Evolutionary conservation across 768 basidiomycete genomes (phyloP).

Genomic region (Cyclocybe cylindracea): DNA sequence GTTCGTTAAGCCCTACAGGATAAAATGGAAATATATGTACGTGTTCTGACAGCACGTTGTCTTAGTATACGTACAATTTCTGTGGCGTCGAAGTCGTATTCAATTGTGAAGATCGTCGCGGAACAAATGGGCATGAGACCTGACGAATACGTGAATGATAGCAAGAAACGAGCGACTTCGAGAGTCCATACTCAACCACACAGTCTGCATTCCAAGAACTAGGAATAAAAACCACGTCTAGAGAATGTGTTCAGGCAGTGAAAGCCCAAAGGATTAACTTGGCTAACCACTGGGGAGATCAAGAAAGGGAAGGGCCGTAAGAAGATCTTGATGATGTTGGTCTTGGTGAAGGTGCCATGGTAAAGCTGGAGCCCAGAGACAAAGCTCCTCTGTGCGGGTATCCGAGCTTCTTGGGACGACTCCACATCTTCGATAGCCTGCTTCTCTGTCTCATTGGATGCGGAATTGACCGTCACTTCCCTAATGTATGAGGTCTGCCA

Average conservation of each 20-base stretch:
- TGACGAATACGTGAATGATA: constrained; percentile 8
- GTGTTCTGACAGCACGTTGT: neutral
- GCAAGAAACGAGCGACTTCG: neutral
- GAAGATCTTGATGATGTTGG: constrained; percentile 35
- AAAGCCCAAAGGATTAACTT: neutral
- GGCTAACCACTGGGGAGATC: constrained; percentile 40
- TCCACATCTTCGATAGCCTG: constrained; percentile 17
- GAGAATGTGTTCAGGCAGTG: neutral
- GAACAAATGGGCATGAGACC: constrained; percentile 45
- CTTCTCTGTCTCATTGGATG: constrained; percentile 10
- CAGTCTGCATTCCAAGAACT: constrained; percentile 42
- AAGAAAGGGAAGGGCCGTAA: constrained; percentile 44
- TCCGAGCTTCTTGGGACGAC: constrained; percentile 5
- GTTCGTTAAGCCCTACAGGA: constrained; percentile 36
- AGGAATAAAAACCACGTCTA: constrained; percentile 40
- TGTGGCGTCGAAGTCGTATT: constrained; percentile 41
- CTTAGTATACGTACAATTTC: constrained; percentile 31
- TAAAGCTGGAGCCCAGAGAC: constrained; percentile 35
- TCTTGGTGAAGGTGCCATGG: constrained; percentile 36
- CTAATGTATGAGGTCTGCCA: constrained; percentile 36
- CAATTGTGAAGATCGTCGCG: constrained; percentile 44
- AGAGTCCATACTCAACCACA: constrained; percentile 38
- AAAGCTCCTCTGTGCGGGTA: constrained; percentile 24
- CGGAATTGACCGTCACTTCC: neutral
- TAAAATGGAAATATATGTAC: neutral